Conservation (phyloP, 140 eudicot species). For the Bidens hawaiensis region DNA sequence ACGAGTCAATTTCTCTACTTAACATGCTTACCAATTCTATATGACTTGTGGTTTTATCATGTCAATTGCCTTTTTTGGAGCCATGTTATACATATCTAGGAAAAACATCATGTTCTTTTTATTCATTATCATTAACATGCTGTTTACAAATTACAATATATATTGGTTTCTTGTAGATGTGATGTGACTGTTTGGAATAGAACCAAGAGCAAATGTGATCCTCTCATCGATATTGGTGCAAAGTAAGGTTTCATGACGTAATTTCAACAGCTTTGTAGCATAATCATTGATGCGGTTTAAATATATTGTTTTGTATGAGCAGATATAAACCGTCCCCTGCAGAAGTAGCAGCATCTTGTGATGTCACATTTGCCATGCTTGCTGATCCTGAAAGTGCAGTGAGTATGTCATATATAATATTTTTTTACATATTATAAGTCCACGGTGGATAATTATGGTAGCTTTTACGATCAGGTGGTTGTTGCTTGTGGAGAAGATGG, state of each 20-base stretch:
- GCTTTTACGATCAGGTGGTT: conserved; percentile 41
- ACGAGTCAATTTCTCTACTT: conserved; percentile 10
- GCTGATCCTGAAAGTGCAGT: conserved; percentile 99
- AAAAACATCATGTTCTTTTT: not conserved
- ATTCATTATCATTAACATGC: not conserved
- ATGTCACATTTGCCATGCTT: conserved; percentile 95
- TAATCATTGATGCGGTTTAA: not conserved
- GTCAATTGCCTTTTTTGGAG: not conserved
- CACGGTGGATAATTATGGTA: conserved; percentile 14
- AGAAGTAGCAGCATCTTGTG: conserved; percentile 95
- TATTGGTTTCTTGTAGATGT: conserved; percentile 56
- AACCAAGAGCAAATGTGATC: conserved; percentile 96
- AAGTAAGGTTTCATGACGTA: conserved; percentile 50
- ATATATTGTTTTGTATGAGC: conserved; percentile 14
- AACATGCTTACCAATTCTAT: not conserved
- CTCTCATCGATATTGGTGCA: conserved; percentile 86
- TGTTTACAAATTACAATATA: not conserved
- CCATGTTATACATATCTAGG: not conserved
- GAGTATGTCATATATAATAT: conserved; percentile 42
- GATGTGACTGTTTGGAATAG: conserved; percentile 96
- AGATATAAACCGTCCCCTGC: conserved; percentile 79
- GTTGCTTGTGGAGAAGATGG: conserved; percentile 92
- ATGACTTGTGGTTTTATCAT: not conserved
- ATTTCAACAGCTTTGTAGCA: conserved; percentile 12
- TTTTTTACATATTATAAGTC: not conserved